Evolutionary conservation across 2,329 filamentous ascomycete species (phyloP).

Genomic region (Alternaria novae-zelandiae): DNA sequence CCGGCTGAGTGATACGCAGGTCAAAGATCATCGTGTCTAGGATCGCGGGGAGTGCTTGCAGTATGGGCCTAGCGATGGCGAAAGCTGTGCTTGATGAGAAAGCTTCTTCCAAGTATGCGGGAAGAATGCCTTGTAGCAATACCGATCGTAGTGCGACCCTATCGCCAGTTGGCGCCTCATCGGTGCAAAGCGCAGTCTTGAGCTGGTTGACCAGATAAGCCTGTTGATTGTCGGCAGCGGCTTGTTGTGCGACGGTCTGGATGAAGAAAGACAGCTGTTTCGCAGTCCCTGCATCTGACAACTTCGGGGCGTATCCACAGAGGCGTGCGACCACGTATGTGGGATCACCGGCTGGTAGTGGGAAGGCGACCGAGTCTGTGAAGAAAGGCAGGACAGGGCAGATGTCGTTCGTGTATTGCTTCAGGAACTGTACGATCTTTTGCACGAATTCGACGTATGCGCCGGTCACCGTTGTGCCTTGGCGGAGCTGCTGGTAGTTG

Average conservation of each 20-base stretch:
- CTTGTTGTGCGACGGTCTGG: constrained; percentile 65
- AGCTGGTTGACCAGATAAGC: constrained; percentile 62
- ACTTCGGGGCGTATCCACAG: constrained; percentile 63
- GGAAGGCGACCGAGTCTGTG: constrained; percentile 65
- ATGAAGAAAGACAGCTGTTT: constrained; percentile 66
- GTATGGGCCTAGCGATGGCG: constrained; percentile 60
- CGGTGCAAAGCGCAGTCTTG: constrained; percentile 55
- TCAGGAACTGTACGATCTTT: constrained; percentile 63
- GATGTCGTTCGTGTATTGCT: constrained; percentile 66
- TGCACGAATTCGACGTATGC: constrained; percentile 69
- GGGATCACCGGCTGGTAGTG: constrained; percentile 65
- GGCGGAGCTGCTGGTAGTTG: constrained; percentile 63
- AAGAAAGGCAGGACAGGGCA: constrained; percentile 65
- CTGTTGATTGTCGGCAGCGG: constrained; percentile 64
- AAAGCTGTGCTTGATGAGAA: constrained; percentile 57
- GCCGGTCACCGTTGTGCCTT: constrained; percentile 52
- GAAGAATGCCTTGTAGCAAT: constrained; percentile 62
- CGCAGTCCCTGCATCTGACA: constrained; percentile 55
- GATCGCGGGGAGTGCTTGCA: constrained; percentile 55
- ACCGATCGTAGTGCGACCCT: constrained; percentile 58
- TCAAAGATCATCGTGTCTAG: constrained; percentile 55
- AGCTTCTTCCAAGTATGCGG: constrained; percentile 61
- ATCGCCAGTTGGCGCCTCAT: constrained; percentile 51
- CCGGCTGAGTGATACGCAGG: constrained; percentile 51
- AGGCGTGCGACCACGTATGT: constrained; percentile 67